A percentile compares a stretch with the other conserved stretches of the same genome.
These are phyloP conservation scores for Phialemoniopsis sp. DNA, from an alignment of 2,329 filamentous ascomycete genomes.

Conservation along the genomic window DNA sequence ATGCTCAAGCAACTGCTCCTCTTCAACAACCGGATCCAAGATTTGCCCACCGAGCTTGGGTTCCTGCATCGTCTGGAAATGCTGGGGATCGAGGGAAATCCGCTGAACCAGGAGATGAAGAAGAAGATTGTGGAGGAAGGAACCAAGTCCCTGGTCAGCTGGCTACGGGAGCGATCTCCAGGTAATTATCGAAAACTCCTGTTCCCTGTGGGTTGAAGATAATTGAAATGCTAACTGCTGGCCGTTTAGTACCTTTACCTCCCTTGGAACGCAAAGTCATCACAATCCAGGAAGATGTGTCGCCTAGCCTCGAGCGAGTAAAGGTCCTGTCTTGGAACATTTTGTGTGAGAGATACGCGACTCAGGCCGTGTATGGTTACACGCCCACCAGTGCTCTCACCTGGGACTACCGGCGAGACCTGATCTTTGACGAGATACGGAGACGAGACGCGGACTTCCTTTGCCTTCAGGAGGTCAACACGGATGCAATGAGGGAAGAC, in stretches of 20 bases:
- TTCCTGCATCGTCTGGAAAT: slow-evolving; percentile 85
- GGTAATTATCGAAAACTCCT: slow-evolving; percentile 50
- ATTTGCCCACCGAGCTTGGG: slow-evolving; percentile 81
- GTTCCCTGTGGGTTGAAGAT: not conserved
- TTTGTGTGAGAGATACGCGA: slow-evolving; percentile 90
- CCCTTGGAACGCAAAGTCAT: slow-evolving; percentile 75
- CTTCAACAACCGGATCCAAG: slow-evolving; percentile 85
- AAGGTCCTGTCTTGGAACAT: slow-evolving; percentile 94
- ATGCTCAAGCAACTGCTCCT: slow-evolving; percentile 81
- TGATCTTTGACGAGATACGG: slow-evolving; percentile 79
- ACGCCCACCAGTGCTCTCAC: slow-evolving; percentile 75
- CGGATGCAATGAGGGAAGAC: slow-evolving; percentile 86
- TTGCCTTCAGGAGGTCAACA: slow-evolving; percentile 90
- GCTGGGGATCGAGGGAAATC: slow-evolving; percentile 90
- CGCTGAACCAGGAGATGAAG: slow-evolving; percentile 71
- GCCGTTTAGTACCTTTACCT: slow-evolving; percentile 63
- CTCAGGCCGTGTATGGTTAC: slow-evolving; percentile 81
- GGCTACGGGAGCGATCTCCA: slow-evolving; percentile 78
- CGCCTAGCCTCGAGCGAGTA: slow-evolving; percentile 62
- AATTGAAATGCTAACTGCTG: not conserved
- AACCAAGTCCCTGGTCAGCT: slow-evolving; percentile 78
- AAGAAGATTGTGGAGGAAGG: slow-evolving; percentile 82
- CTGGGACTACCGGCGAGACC: slow-evolving; percentile 82
- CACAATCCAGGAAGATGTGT: slow-evolving; percentile 66
- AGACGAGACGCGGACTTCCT: slow-evolving; percentile 82